These are phyloP conservation scores for Coemansia asiatica DNA, from an alignment of 192 early-diverging fungal genomes.

Conservation along the genomic window DNA sequence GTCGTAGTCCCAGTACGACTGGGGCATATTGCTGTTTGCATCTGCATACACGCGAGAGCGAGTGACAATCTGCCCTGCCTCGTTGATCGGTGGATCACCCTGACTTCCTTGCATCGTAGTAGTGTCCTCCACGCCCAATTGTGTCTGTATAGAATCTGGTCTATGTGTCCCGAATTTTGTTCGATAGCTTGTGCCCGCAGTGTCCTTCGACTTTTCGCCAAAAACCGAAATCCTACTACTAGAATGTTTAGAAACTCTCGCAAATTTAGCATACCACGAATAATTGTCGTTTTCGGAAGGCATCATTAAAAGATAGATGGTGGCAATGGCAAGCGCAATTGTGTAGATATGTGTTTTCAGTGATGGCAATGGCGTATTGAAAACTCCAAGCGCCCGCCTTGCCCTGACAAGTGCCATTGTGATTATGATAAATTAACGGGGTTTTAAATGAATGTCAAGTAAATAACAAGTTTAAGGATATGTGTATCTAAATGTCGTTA, in stretches of 20 bases:
- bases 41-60: slow-evolving; percentile 89
- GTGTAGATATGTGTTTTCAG: slow-evolving; percentile 21
- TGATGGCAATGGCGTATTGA: slow-evolving; percentile 16
- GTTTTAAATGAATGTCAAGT: background rate
- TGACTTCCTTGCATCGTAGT: slow-evolving; percentile 35
- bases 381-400: slow-evolving; percentile 8
- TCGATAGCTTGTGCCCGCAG: slow-evolving; percentile 15
- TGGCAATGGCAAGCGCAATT: slow-evolving; percentile 8
- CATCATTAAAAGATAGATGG: slow-evolving; percentile 17
- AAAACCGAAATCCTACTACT: slow-evolving; percentile 11
- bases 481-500: background rate
- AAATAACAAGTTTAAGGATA: background rate
- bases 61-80: slow-evolving; percentile 41
- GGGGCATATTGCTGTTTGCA: slow-evolving; percentile 77
- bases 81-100: slow-evolving; percentile 26
- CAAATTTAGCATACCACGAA: slow-evolving; percentile 14
- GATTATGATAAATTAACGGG: background rate
- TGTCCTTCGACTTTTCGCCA: background rate
- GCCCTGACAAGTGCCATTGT: slow-evolving; percentile 20
- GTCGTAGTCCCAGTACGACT: slow-evolving; percentile 97
- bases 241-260: background rate
- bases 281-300: slow-evolving; percentile 5
- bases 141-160: slow-evolving; percentile 1
- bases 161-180: slow-evolving; percentile 25
- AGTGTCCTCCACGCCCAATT: background rate